These are phyloP conservation scores for Lactarius akahatsu DNA, from an alignment of 768 basidiomycete species.

Conservation along the genomic window DNA sequence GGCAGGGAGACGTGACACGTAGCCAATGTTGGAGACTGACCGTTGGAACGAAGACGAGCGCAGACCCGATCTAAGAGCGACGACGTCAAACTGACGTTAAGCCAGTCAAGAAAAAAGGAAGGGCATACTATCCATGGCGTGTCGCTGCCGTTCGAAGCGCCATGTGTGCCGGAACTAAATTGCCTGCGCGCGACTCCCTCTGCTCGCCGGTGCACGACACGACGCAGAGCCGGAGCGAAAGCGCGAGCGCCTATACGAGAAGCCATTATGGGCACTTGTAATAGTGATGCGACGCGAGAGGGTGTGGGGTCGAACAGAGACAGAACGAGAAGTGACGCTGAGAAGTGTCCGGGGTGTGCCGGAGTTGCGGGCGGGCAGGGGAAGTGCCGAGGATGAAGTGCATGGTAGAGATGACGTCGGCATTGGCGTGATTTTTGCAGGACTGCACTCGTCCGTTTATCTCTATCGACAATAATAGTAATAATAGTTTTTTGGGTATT, in stretches of 20 bases:
- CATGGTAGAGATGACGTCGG: conserved; percentile 20
- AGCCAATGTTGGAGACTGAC: conserved; percentile 14
- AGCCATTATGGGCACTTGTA: conserved; percentile 8
- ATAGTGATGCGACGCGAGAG: background rate
- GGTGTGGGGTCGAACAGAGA: background rate
- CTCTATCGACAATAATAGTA: background rate
- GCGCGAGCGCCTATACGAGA: conserved; percentile 19
- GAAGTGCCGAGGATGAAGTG: background rate
- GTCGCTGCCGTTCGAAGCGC: conserved; percentile 14
- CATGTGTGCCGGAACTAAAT: conserved; percentile 23
- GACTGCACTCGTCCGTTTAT: background rate
- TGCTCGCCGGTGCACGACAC: conserved; percentile 7
- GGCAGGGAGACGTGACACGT: conserved; percentile 35
- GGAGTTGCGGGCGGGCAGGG: conserved; percentile 11
- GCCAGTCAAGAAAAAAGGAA: background rate
- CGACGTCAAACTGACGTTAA: background rate
- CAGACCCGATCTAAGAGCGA: conserved; percentile 23
- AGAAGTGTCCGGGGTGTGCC: background rate
- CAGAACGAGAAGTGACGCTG: background rate
- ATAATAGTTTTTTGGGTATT: background rate
- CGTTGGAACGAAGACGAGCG: conserved; percentile 27
- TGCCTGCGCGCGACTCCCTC: conserved; percentile 15
- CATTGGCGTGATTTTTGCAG: conserved; percentile 1
- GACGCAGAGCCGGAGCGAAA: conserved; percentile 16
- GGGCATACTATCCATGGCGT: conserved; percentile 26